Evolutionary conservation across 23 red algal genomes (phyloP).

Genomic region (Chondrus crispus): DNA sequence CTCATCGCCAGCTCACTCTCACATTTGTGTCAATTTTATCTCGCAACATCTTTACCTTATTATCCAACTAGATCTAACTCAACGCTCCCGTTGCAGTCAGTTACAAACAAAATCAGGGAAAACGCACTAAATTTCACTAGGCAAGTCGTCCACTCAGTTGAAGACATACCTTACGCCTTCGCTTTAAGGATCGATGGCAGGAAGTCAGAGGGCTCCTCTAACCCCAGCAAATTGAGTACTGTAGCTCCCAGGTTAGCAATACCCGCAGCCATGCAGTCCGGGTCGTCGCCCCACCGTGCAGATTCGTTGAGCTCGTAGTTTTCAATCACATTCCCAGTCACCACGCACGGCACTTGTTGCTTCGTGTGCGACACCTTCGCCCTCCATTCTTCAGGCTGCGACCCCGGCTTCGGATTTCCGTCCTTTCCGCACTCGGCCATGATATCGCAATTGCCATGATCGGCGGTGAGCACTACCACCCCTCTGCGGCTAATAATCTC

Average conservation of each 20-base stretch:
- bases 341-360: slow-evolving; percentile 67
- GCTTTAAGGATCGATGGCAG: slow-evolving; percentile 61
- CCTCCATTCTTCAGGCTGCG: slow-evolving; percentile 82
- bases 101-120: too few species aligned
- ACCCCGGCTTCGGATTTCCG: slow-evolving; percentile 60
- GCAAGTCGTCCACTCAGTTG: too few species aligned
- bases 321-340: slow-evolving; percentile 65
- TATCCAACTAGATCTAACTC: too few species aligned
- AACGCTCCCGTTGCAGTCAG: too few species aligned
- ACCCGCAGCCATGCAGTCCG: slow-evolving; percentile 58
- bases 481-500: slow-evolving; percentile 57
- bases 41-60: too few species aligned
- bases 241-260: slow-evolving; percentile 77
- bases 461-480: slow-evolving; percentile 70
- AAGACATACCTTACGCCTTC: not conserved
- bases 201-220: slow-evolving; percentile 62
- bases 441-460: slow-evolving; percentile 89
- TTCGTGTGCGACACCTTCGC: slow-evolving; percentile 78
- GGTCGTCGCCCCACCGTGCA: slow-evolving; percentile 54
- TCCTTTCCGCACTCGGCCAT: slow-evolving; percentile 86
- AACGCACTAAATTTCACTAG: too few species aligned
- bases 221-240: slow-evolving; percentile 70
- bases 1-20: too few species aligned
- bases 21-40: too few species aligned
- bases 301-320: slow-evolving; percentile 65